These are phyloP conservation scores for Fusarium caatingaense DNA, from an alignment of 2,329 filamentous ascomycete genomes.

Conservation along the genomic window DNA sequence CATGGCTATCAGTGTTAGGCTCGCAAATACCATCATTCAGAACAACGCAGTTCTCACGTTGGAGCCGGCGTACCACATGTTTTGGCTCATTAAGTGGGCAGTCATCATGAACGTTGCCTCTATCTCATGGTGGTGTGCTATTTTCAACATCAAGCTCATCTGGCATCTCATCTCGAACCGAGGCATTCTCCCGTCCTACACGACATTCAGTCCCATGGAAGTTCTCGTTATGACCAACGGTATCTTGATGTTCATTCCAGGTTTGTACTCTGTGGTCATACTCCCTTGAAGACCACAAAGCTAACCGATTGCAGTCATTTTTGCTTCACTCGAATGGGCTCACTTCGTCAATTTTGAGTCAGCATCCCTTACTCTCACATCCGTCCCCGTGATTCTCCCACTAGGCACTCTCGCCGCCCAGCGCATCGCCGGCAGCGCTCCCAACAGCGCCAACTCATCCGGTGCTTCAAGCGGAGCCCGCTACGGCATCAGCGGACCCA, in stretches of 20 bases:
- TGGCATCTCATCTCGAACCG: slow-evolving; percentile 61
- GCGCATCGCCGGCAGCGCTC: slow-evolving; percentile 51
- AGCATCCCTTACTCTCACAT: slow-evolving; percentile 61
- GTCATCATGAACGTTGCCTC: slow-evolving; percentile 55
- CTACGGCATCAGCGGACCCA: slow-evolving; percentile 28
- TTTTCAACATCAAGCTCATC: slow-evolving; percentile 65
- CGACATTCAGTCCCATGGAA: slow-evolving; percentile 63
- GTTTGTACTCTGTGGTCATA: slow-evolving; percentile 49
- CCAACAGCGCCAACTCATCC: slow-evolving; percentile 37
- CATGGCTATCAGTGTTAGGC: slow-evolving; percentile 48
- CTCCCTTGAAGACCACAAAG: not conserved
- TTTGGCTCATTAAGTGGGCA: slow-evolving; percentile 55
- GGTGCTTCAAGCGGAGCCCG: slow-evolving; percentile 28
- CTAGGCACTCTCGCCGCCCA: slow-evolving; percentile 65
- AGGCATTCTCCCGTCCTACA: slow-evolving; percentile 58
- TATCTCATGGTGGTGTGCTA: slow-evolving; percentile 65
- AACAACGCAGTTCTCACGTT: slow-evolving; percentile 47
- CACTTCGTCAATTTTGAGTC: slow-evolving; percentile 59
- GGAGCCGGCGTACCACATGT: slow-evolving; percentile 39
- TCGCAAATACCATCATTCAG: slow-evolving; percentile 54
- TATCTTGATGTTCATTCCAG: slow-evolving; percentile 66
- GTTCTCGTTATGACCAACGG: slow-evolving; percentile 67
- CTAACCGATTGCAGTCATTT: slow-evolving; percentile 56
- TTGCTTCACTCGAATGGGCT: slow-evolving; percentile 60
- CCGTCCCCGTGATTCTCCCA: slow-evolving; percentile 63